These are phyloP conservation scores for Chlorella vulgaris DNA, from an alignment of 139 green algal species.

Conservation along the genomic window DNA sequence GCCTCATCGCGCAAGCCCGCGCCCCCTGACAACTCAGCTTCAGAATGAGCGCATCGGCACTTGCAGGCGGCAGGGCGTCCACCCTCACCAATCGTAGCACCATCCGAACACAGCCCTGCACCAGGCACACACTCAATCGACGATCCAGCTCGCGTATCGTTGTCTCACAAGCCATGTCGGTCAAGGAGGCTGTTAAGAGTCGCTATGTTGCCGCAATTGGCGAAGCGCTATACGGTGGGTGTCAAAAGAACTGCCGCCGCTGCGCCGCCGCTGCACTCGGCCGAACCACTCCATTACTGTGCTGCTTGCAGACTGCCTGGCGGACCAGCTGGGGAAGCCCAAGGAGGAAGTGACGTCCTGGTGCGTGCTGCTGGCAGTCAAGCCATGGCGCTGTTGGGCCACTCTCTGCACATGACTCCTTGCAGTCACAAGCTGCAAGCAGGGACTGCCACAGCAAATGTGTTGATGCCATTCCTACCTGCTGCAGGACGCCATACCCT, in stretches of 20 bases:
- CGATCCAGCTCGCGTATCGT: neutral
- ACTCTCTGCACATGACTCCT: neutral
- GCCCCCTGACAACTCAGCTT: no score
- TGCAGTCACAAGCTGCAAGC: no score
- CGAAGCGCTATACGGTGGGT: constrained; percentile 33
- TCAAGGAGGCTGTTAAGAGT: neutral
- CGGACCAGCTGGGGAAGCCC: constrained; percentile 74
- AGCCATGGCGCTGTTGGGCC: neutral
- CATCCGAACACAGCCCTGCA: no score
- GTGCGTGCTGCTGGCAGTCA: constrained; percentile 16
- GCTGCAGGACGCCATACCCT: constrained; percentile 77
- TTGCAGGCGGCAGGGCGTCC: no score
- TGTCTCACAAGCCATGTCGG: neutral
- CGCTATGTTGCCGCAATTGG: constrained; percentile 17
- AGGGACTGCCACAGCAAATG: no score
- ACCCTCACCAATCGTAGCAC: no score
- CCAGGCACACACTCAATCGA: neutral
- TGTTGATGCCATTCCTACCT: no score
- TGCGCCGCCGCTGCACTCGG: neutral
- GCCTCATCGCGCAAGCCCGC: no score
- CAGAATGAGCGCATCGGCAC: no score
- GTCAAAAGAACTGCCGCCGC: no score
- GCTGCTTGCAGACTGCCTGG: constrained; percentile 77
- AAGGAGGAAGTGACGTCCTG: constrained; percentile 77
- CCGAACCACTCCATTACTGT: neutral